phyloP scores from a whole-genome alignment of 345 rosid species.

The Lenwebbia sp. region DNA sequence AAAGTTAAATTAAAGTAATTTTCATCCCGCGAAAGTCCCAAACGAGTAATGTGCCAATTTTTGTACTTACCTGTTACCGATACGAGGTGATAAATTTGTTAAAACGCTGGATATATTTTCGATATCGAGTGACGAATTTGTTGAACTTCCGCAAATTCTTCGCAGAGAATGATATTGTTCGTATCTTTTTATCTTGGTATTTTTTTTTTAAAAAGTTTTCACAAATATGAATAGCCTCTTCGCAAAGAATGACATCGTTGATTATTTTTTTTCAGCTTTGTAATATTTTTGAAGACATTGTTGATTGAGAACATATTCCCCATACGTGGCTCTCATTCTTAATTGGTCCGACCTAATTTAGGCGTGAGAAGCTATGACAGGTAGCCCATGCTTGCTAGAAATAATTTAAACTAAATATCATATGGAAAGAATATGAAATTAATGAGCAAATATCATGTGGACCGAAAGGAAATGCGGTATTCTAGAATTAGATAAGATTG shows the following conservation, averaged over 20 bases:
- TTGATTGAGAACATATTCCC: not conserved
- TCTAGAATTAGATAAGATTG: not conserved
- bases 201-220: not conserved
- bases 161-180: not conserved
- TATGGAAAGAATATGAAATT: not conserved
- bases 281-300: not conserved
- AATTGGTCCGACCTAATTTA: not conserved
- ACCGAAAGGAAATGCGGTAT: not conserved
- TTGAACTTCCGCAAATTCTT: not conserved
- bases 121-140: not conserved
- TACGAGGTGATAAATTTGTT: not conserved
- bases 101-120: not conserved
- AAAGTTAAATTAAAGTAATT: not conserved
- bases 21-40: not conserved
- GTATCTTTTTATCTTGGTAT: not conserved
- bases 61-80: not conserved
- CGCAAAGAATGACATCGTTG: not conserved
- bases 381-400: not conserved
- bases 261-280: not conserved
- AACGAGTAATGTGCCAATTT: not conserved
- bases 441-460: not conserved
- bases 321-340: not conserved
- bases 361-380: not conserved
- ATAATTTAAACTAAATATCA: not conserved
- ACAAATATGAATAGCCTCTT: not conserved